phyloP scores from a whole-genome alignment of 208 protist species.

The Naegleria gruberi region DNA sequence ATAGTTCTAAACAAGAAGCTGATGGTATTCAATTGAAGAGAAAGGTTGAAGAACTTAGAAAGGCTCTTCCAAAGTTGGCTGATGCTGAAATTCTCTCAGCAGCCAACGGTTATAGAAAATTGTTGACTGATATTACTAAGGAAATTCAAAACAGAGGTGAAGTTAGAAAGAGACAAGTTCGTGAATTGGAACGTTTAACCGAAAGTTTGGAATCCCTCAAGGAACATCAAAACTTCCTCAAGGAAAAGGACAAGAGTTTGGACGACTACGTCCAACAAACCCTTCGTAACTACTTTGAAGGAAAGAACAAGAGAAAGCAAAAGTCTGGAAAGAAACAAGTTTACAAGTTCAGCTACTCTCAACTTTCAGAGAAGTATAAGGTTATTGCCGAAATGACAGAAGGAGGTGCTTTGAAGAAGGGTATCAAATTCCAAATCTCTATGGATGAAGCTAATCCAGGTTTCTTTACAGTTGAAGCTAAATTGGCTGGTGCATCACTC shows the following conservation, averaged over 20 bases:
- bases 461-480: conserved; percentile 47
- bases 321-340: background rate
- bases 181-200: conserved; percentile 42
- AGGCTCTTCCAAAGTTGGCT: conserved; percentile 4
- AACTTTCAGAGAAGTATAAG: conserved; percentile 30
- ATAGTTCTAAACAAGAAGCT: conserved; percentile 34
- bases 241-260: conserved; percentile 48
- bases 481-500: conserved; percentile 37
- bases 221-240: conserved; percentile 44
- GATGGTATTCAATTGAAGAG: conserved; percentile 40
- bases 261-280: conserved; percentile 45
- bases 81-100: conserved; percentile 33
- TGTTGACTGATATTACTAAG: conserved; percentile 49
- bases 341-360: conserved; percentile 34
- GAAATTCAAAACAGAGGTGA: conserved; percentile 46
- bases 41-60: conserved; percentile 47
- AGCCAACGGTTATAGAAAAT: conserved; percentile 42
- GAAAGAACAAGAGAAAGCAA: conserved; percentile 37
- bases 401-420: conserved; percentile 34
- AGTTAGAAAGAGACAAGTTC: conserved; percentile 47
- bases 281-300: conserved; percentile 42
- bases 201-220: conserved; percentile 35
- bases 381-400: conserved; percentile 48
- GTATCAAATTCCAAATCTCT: conserved; percentile 44
- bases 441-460: conserved; percentile 36